phyloP scores from a whole-genome alignment of 225 moss, liverwort and hornwort genomes.

The Marchantia polymorpha region DNA sequence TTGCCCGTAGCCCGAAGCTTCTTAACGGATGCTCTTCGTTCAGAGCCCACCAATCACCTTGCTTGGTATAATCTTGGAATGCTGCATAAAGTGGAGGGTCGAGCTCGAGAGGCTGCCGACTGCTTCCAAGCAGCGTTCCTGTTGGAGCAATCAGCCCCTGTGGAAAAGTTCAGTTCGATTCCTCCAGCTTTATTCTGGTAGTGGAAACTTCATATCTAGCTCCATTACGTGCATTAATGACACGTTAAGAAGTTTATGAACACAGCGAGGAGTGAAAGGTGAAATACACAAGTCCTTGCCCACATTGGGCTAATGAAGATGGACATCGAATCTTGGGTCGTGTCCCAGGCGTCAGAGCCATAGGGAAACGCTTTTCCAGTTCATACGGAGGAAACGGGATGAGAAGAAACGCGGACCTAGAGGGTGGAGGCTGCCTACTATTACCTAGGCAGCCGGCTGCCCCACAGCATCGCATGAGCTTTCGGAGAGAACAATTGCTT shows the following conservation, averaged over 20 bases:
- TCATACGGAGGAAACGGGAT: background rate
- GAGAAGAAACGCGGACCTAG: background rate
- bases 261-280: background rate
- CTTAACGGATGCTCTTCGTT: slow-evolving; percentile 72
- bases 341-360: background rate
- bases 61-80: slow-evolving; percentile 81
- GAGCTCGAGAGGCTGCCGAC: slow-evolving; percentile 62
- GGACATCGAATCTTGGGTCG: slow-evolving; percentile 1
- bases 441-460: background rate
- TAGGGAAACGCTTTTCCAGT: background rate
- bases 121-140: slow-evolving; percentile 72
- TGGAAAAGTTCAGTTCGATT: slow-evolving; percentile 69
- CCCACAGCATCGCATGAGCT: slow-evolving; percentile 2
- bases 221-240: background rate
- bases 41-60: slow-evolving; percentile 66
- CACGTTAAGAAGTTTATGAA: background rate
- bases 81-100: slow-evolving; percentile 70
- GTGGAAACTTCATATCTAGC: slow-evolving; percentile 10
- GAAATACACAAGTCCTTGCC: slow-evolving; percentile 6
- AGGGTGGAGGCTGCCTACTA: background rate
- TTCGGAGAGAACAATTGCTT: slow-evolving; percentile 5
- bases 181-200: slow-evolving; percentile 76
- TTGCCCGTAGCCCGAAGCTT: slow-evolving; percentile 66
- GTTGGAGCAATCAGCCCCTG: slow-evolving; percentile 68
- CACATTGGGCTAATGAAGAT: slow-evolving; percentile 10